Percentiles rank a stretch among this genome's conserved stretches.
Conservation (phyloP, 345 rosid species). For the Noccaea bulbosa region DNA sequence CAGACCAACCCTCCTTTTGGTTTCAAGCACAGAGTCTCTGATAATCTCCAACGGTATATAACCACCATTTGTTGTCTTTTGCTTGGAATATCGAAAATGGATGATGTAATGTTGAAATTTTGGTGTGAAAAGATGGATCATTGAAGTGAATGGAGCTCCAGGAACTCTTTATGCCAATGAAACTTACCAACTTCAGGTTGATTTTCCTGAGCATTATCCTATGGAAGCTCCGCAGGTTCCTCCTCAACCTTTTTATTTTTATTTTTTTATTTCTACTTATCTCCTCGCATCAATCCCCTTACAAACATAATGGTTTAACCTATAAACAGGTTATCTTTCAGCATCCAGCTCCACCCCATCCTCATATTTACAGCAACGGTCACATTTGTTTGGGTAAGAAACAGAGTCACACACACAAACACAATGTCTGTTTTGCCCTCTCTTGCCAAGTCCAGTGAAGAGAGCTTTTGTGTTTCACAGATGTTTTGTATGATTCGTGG, state of each 20-base stretch:
- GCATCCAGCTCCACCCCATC: slow-evolving; percentile 93
- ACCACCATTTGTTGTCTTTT: not conserved
- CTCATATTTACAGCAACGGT: slow-evolving; percentile 96
- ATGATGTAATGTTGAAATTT: slow-evolving; percentile 16
- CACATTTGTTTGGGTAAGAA: slow-evolving; percentile 93
- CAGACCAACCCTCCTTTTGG: slow-evolving; percentile 93
- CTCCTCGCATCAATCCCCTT: not conserved
- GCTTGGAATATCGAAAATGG: not conserved
- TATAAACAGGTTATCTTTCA: slow-evolving; percentile 77
- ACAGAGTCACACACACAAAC: not conserved
- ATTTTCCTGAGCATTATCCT: slow-evolving; percentile 49
- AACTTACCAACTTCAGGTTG: slow-evolving; percentile 65
- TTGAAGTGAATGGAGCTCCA: slow-evolving; percentile 64
- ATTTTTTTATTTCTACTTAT: not conserved
- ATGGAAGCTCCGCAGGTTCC: slow-evolving; percentile 46
- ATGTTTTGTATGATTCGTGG: slow-evolving; percentile 97
- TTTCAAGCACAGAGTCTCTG: slow-evolving; percentile 91
- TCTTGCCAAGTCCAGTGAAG: not conserved
- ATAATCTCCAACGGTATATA: slow-evolving; percentile 91
- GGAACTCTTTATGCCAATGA: slow-evolving; percentile 65
- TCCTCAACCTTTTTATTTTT: not conserved
- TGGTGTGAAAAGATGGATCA: slow-evolving; percentile 53
- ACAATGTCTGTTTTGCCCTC: slow-evolving; percentile 4
- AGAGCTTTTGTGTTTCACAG: slow-evolving; percentile 39
- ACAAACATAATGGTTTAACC: not conserved